Base-by-base conservation (phyloP, 2,329 filamentous ascomycete genomes). In the Chaetomiaceae sp. region DNA sequence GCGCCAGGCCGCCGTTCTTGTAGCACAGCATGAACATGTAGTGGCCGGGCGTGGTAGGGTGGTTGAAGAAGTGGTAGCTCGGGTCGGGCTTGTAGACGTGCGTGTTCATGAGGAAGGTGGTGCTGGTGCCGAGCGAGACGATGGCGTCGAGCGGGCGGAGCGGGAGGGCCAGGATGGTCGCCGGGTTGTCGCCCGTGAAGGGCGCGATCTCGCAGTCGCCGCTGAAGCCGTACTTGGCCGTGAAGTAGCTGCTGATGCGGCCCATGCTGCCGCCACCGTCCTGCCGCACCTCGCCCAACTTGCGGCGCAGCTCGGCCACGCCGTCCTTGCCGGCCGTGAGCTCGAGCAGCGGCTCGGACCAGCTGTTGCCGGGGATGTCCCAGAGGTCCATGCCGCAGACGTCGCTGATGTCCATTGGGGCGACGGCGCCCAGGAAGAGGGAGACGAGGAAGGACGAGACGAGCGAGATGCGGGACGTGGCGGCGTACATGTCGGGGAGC, bases 1-100 rank as follows among this genome's bases (percentile, higher is more conserved):
- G 87, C 2, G 94, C 92, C 1, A 97, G 83, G 2, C 91, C 91
- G 62, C 94, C 94, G 72, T 99, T 99, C 74, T 97, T 97, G 78
- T 97, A 99, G 79, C 94, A 99, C 33, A 99, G 83, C 94, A 99
- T 99, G 73, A 99, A 97, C 94, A 99, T 97, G 80, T 95, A 96
- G 56, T 96, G 81, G 1, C 88, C 90, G 0, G 85, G 75, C 1
- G 90, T 95, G 40, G 91, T 94, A 1, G 94, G 94, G 71, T 97
- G 91, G 75, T 96, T 96, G 82, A 97, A 95, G 78, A 97, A 96
- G 75, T 99, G 94, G 66, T 96, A 96, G 6, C 88, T 83, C 3
- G 90, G 88, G 66, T 96, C 87, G 2, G 94, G 90, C 68, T 86
- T 86, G 78, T 96, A 97, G 64, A 82, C 79, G n/a, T 89, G 85